phyloP scores from a whole-genome alignment of 1,139 yeast species.

The Pneumocystis jirovecii region DNA sequence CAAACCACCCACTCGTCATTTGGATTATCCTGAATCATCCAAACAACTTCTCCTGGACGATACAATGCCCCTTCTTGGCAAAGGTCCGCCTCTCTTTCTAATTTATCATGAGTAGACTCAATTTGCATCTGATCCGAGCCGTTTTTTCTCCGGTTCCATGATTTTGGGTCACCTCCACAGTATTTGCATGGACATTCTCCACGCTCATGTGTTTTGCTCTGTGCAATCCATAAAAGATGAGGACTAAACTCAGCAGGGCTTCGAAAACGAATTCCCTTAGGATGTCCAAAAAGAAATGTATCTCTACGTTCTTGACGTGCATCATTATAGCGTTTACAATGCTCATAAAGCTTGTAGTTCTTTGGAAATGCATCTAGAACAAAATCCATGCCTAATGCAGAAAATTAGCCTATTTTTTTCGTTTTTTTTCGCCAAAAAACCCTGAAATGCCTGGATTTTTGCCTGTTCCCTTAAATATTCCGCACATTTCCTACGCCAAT shows the following conservation, averaged over 20 bases:
- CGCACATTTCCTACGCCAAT: slow-evolving; percentile 1
- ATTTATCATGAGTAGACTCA: background rate
- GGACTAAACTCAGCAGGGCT: slow-evolving; percentile 12
- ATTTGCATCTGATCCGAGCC: background rate
- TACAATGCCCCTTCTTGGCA: slow-evolving; percentile 1
- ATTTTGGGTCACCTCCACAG: background rate
- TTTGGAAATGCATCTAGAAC: background rate
- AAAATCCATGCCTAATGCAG: background rate
- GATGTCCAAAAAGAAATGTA: slow-evolving; percentile 15
- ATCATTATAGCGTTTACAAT: background rate
- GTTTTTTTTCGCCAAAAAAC: background rate
- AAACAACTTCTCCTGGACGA: slow-evolving; percentile 5
- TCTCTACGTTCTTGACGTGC: slow-evolving; percentile 7
- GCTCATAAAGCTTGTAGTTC: slow-evolving; percentile 1
- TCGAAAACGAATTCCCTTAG: slow-evolving; percentile 13
- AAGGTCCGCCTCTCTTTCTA: slow-evolving; percentile 3
- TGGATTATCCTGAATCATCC: slow-evolving; percentile 3
- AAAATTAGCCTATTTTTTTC: background rate
- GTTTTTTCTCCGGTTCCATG: background rate
- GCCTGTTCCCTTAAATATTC: background rate
- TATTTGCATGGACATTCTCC: background rate
- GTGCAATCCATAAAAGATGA: slow-evolving; percentile 13
- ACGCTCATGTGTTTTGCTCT: background rate
- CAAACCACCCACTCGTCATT: background rate
- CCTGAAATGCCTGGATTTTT: background rate